Percentiles rank a stretch among this genome's conserved stretches.
Evolutionary conservation across 345 rosid genomes (phyloP).

Genomic region (Jatropha curcas): DNA sequence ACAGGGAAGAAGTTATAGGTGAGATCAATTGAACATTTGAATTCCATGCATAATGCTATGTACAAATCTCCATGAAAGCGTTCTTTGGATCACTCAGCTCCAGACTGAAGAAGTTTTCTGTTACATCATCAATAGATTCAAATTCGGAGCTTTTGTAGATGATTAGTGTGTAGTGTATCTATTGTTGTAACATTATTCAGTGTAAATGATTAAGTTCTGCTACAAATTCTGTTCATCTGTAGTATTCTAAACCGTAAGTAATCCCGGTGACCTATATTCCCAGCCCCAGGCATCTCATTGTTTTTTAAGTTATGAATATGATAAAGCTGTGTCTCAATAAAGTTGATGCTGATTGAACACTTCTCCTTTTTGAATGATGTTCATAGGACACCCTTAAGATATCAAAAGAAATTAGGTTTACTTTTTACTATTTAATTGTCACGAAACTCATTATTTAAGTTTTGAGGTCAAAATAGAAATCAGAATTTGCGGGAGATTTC

Average conservation of each 20-base stretch:
- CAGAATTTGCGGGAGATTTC: not conserved
- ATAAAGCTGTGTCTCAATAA: not conserved
- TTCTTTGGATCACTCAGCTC: not conserved
- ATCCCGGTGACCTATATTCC: not conserved
- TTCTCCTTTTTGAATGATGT: conserved; percentile 2
- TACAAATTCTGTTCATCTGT: conserved; percentile 3
- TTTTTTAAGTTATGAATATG: not conserved
- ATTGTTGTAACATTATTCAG: conserved; percentile 12
- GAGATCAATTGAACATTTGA: not conserved
- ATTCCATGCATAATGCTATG: not conserved
- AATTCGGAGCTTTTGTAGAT: conserved; percentile 1
- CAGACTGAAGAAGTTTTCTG: not conserved
- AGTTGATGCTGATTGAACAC: not conserved
- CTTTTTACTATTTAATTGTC: not conserved
- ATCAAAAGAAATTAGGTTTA: not conserved
- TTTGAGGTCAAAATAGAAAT: no score
- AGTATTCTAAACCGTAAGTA: not conserved
- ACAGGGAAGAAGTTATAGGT: conserved; percentile 33
- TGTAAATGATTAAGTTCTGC: conserved; percentile 14
- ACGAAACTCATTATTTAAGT: not conserved
- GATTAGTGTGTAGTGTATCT: not conserved
- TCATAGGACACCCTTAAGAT: not conserved
- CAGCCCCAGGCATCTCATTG: not conserved
- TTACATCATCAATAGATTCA: not conserved
- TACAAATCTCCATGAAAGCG: not conserved